phyloP scores from a whole-genome alignment of 176 grass and related monocot genomes.

The Triticum timopheevii region DNA sequence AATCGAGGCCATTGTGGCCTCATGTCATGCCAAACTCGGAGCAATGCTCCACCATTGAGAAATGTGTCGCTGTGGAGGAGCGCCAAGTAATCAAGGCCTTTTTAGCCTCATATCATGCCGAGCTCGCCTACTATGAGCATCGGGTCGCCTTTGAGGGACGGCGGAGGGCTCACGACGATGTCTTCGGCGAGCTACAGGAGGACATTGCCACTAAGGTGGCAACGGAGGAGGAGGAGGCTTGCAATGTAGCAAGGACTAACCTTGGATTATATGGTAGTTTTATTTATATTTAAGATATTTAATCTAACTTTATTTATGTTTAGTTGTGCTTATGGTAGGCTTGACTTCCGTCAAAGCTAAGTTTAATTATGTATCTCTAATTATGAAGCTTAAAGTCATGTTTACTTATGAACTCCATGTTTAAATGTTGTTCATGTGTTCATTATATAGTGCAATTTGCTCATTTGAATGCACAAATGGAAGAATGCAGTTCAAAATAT shows the following conservation, averaged over 20 bases:
- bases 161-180: not conserved
- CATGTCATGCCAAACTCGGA: too few relatives aligned
- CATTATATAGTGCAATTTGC: not conserved
- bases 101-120: not conserved
- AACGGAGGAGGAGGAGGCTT: not conserved
- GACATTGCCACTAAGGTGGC: not conserved
- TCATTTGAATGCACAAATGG: not conserved
- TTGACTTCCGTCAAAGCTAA: not conserved
- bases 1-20: too few relatives aligned
- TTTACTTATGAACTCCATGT: not conserved
- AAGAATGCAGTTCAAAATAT: not conserved
- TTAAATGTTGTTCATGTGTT: not conserved
- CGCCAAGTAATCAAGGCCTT: not conserved
- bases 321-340: not conserved
- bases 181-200: not conserved
- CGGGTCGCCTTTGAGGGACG: not conserved
- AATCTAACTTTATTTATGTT: not conserved
- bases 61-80: too few relatives aligned
- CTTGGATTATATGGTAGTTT: not conserved
- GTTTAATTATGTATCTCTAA: not conserved
- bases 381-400: not conserved
- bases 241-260: not conserved
- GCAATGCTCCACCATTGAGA: too few relatives aligned
- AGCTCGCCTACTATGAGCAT: not conserved
- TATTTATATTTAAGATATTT: not conserved